Conservation (phyloP, 139 green algal genomes). For the Parachlorella kessleri region DNA sequence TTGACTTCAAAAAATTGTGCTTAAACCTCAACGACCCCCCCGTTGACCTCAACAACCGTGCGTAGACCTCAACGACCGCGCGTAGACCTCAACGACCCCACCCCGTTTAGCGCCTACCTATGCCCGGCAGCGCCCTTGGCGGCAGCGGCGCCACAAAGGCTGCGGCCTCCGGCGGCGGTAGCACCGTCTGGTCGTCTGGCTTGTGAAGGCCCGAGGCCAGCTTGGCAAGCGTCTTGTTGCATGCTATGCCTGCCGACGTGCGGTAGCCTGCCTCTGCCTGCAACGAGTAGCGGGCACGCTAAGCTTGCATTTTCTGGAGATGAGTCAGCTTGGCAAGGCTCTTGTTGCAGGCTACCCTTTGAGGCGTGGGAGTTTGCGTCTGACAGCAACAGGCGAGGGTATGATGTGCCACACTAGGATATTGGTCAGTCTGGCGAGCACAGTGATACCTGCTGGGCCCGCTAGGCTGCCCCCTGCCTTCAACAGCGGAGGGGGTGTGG, state of each 20-base stretch:
- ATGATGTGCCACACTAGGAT: too few relatives aligned
- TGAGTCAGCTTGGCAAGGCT: too few relatives aligned
- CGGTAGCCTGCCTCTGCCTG: constrained; percentile 57
- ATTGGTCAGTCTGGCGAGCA: too few relatives aligned
- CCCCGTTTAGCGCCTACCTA: constrained; percentile 7
- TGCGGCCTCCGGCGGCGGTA: constrained; percentile 54
- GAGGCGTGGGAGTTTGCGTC: too few relatives aligned
- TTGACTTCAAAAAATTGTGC: too few relatives aligned
- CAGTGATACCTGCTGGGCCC: too few relatives aligned
- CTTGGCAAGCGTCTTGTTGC: constrained; percentile 84
- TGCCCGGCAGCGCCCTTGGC: constrained; percentile 41
- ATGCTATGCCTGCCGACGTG: constrained; percentile 65
- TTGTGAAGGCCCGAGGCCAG: constrained; percentile 80
- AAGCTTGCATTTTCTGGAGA: too few relatives aligned
- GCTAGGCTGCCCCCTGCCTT: too few relatives aligned
- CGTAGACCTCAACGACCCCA: background rate
- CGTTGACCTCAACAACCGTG: background rate
- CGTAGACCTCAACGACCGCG: background rate
- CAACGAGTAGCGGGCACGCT: too few relatives aligned
- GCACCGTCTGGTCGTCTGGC: constrained; percentile 82
- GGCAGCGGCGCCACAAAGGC: constrained; percentile 69
- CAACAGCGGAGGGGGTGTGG: too few relatives aligned
- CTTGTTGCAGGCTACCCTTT: too few relatives aligned
- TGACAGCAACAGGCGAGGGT: too few relatives aligned
- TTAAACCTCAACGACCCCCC: background rate